A percentile compares a stretch with the other conserved stretches of the same genome.
phyloP scores from a whole-genome alignment of 768 basidiomycete genomes.

The Rhodotorula diobovata region DNA sequence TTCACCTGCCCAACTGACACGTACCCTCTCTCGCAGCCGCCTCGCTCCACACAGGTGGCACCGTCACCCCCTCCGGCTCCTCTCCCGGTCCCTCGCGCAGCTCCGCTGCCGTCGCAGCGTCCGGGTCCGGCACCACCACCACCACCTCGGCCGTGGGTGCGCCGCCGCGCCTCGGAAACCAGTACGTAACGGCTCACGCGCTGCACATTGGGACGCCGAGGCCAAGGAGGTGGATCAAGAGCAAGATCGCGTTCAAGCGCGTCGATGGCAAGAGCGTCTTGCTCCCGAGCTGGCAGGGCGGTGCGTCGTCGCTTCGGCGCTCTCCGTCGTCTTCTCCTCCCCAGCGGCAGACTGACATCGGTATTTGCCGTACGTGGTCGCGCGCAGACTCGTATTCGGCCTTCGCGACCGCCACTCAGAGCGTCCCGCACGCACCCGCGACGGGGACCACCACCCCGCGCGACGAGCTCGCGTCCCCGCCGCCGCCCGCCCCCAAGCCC shows the following conservation, averaged over 20 bases:
- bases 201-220: conserved; percentile 21
- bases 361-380: accelerated
- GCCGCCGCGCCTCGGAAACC: conserved; percentile 20
- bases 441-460: not conserved
- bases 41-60: not conserved
- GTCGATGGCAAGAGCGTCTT: conserved; percentile 1
- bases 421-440: too few relatives aligned
- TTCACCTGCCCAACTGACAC: too few relatives aligned
- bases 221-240: conserved; percentile 24
- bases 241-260: conserved; percentile 6
- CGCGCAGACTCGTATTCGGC: conserved; percentile 13
- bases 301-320: not conserved
- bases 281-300: conserved; percentile 27
- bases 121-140: not conserved
- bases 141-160: conserved; percentile 5
- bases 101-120: not conserved
- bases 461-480: conserved; percentile 25
- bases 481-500: not conserved
- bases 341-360: not conserved
- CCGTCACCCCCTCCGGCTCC: not conserved
- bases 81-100: not conserved
- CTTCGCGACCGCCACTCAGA: not conserved
- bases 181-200: conserved; percentile 9
- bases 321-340: too few relatives aligned
- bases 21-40: not conserved